Conservation (phyloP, 2,329 filamentous ascomycete species). For the Pseudonectria foliicola region DNA sequence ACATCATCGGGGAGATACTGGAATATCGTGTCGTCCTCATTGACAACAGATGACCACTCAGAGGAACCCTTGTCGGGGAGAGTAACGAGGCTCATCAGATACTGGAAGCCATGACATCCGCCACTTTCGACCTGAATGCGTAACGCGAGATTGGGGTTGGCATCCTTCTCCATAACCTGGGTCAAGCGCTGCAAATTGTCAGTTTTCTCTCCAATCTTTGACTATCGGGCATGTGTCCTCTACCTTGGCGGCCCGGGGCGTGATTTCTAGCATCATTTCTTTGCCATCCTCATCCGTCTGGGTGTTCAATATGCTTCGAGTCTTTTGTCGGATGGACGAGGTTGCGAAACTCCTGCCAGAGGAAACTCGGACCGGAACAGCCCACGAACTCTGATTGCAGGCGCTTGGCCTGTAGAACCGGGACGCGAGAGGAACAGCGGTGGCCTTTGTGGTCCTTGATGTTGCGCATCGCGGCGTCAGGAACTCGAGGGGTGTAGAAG, state of each 20-base stretch:
- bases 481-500: constrained; percentile 29
- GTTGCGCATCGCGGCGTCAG: constrained; percentile 29
- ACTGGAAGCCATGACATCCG: constrained; percentile 97
- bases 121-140: constrained; percentile 88
- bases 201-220: constrained; percentile 2
- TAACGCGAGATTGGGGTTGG: constrained; percentile 75
- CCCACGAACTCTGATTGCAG: constrained; percentile 1
- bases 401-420: background rate
- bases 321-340: constrained; percentile 31
- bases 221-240: constrained; percentile 6
- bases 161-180: constrained; percentile 65
- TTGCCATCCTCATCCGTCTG: constrained; percentile 75
- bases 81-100: constrained; percentile 79
- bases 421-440: background rate
- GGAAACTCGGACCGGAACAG: constrained; percentile 3
- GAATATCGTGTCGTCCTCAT: constrained; percentile 84
- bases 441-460: constrained; percentile 1
- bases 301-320: constrained; percentile 58
- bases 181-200: constrained; percentile 52
- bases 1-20: constrained; percentile 53
- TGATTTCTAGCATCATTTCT: constrained; percentile 78
- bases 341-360: constrained; percentile 29
- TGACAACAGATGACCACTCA: constrained; percentile 29
- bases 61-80: constrained; percentile 37
- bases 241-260: constrained; percentile 73